Base-by-base conservation (phyloP, 78 protist genomes). In the Dictyostelium brefeldianum region DNA sequence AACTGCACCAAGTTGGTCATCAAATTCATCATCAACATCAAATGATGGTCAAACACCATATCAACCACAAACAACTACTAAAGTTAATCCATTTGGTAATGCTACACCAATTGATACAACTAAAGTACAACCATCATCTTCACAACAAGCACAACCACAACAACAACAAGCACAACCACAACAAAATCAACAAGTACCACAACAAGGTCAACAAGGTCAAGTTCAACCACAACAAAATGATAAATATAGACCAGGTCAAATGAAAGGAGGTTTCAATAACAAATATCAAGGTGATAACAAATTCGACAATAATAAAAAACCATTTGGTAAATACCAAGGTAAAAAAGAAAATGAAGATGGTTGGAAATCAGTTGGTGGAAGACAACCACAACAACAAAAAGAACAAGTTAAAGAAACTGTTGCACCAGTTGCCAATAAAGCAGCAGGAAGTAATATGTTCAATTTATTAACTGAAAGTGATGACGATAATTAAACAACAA, bases 41-140 rank as follows among this genome's bases (percentile, higher is more conserved):
- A 48, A 31, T 62, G 70, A 62, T 25, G 43, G 43, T 36, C 43
- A 47, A 46, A 36, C 43, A 36, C 0, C 51, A 31, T 43, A 9
- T 29, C 75, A 67, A 67, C 48, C 75, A 67, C 18, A 27, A 29
- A 2, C 75, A 67, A n/a, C 51, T 18, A 3, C 79, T 10, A 73
- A 73, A 46, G 79, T 73, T 73, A 47, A 73, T 46, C 79, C 79
- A 73, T 73, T 73, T 73, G 79, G 79, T 11, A 31, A n/a, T 73
- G 79, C 79, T 10, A 73, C 51, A 10, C 79, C 79, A 73, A 31
- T 73, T 46, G 79, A 73, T 73, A 73, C 79, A 11, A 12, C 79
- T 46, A 73, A 46, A 47, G 4, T n/a, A 20, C 54, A 46, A n/a
- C n/a, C n/a, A n/a, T n/a, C n/a, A n/a, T n/a, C n/a, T n/a, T 10